These are phyloP conservation scores for Phytopythium sindhum DNA, from an alignment of 352 stramenopile genomes.

Conservation along the genomic window DNA sequence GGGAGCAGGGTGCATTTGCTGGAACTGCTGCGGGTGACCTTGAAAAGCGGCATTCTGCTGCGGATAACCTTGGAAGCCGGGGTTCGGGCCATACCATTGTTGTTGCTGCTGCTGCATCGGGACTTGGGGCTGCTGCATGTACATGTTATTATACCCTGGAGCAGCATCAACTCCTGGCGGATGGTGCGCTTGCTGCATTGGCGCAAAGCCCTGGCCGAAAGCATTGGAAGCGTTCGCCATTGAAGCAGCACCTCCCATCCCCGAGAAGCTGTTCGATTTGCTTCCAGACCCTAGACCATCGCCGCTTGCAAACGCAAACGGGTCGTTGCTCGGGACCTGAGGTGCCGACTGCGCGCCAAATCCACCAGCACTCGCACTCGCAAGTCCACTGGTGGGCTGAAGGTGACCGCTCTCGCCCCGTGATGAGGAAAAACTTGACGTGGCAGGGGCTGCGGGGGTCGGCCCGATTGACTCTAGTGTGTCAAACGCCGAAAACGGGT, in stretches of 20 bases:
- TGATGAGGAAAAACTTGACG: not conserved
- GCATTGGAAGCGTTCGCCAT: slow-evolving; percentile 15
- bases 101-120: slow-evolving; percentile 30
- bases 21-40: slow-evolving; percentile 5
- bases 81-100: slow-evolving; percentile 38
- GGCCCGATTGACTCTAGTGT: slow-evolving; percentile 10
- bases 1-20: not conserved
- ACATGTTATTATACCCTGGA: slow-evolving; percentile 4
- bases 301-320: slow-evolving; percentile 43
- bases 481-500: slow-evolving; percentile 74
- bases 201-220: slow-evolving; percentile 4
- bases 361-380: too few species aligned
- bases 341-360: slow-evolving; percentile 1
- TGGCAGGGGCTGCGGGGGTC: slow-evolving; percentile 9
- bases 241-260: not conserved
- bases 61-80: slow-evolving; percentile 25
- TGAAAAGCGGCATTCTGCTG: slow-evolving; percentile 11
- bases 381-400: not conserved
- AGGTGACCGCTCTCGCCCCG: not conserved
- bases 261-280: slow-evolving; percentile 23
- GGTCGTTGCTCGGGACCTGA: slow-evolving; percentile 31
- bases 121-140: slow-evolving; percentile 29
- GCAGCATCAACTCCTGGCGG: not conserved
- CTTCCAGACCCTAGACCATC: slow-evolving; percentile 3
- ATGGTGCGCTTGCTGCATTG: slow-evolving; percentile 7